phyloP scores from a whole-genome alignment of 192 early-diverging fungal genomes.

The Coemansia sp. region DNA sequence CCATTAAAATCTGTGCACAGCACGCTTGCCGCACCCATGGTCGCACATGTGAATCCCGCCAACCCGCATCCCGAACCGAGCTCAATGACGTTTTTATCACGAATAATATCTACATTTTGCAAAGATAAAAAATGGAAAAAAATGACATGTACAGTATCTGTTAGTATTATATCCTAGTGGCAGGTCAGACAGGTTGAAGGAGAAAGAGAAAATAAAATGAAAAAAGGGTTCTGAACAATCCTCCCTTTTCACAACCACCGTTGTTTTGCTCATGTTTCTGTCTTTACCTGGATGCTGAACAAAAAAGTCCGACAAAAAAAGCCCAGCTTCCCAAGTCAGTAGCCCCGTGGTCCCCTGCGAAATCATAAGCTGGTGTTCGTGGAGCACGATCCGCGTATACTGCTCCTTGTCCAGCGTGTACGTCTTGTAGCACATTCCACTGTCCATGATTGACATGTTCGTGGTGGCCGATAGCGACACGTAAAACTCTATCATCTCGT shows the following conservation, averaged over 20 bases:
- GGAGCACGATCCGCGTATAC: conserved; percentile 50
- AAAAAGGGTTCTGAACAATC: not conserved
- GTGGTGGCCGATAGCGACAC: conserved; percentile 37
- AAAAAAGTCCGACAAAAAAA: conserved; percentile 59
- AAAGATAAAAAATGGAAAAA: not conserved
- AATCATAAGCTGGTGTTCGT: conserved; percentile 56
- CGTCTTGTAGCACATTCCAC: conserved; percentile 49
- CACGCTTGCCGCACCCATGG: conserved; percentile 44
- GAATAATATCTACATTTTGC: conserved; percentile 40
- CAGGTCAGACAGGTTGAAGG: not conserved
- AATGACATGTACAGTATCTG: not conserved
- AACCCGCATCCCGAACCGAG: conserved; percentile 52
- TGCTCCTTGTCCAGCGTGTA: conserved; percentile 49
- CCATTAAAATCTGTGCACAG: conserved; percentile 33
- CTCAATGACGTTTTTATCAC: conserved; percentile 44
- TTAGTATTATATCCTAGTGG: not conserved
- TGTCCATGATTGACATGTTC: not conserved
- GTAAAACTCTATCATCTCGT: conserved; percentile 51
- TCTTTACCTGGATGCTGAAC: conserved; percentile 46
- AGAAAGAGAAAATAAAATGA: not conserved
- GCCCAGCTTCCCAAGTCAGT: conserved; percentile 64
- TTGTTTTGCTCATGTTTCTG: not conserved
- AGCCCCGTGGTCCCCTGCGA: conserved; percentile 65
- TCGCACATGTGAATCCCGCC: conserved; percentile 47
- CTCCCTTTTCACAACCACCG: not conserved